These are phyloP conservation scores for Wickerhamiella pararugosa DNA, from an alignment of 1,139 yeast genomes.

Conservation along the genomic window DNA sequence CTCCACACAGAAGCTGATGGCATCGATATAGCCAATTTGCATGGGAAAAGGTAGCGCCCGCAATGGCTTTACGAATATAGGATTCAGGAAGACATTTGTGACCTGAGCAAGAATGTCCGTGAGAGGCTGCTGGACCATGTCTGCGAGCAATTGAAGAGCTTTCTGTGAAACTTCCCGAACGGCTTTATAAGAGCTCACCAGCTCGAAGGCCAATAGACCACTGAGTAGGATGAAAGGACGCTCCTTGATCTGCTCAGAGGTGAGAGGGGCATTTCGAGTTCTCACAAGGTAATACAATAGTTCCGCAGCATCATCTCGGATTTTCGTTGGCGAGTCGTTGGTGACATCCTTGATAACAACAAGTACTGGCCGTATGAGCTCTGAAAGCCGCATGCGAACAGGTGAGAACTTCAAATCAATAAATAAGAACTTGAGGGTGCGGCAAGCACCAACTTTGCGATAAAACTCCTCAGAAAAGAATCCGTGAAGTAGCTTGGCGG, in stretches of 20 bases:
- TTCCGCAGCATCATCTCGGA: constrained; percentile 53
- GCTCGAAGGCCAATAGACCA: constrained; percentile 78
- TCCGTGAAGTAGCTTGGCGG: constrained; percentile 72
- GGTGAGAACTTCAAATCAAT: constrained; percentile 53
- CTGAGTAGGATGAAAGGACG: constrained; percentile 74
- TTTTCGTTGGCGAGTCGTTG: constrained; percentile 70
- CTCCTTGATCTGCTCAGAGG: constrained; percentile 40
- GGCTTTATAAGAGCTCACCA: constrained; percentile 72
- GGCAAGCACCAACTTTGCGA: constrained; percentile 74
- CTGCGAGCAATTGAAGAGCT: constrained; percentile 52
- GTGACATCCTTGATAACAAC: constrained; percentile 88
- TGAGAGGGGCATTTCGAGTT: constrained; percentile 46
- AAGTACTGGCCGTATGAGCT: constrained; percentile 70
- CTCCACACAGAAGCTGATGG: constrained; percentile 76
- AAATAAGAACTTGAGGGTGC: constrained; percentile 60
- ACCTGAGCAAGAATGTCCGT: constrained; percentile 70
- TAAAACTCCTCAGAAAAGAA: constrained; percentile 84
- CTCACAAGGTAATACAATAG: constrained; percentile 48
- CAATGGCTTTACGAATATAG: constrained; percentile 91
- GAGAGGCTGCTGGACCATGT: constrained; percentile 52
- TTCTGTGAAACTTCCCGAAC: constrained; percentile 75
- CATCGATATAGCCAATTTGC: constrained; percentile 98
- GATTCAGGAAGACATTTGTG: constrained; percentile 67
- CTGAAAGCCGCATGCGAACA: constrained; percentile 56
- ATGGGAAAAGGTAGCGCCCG: constrained; percentile 95